Evolutionary conservation across 2,329 filamentous ascomycete species (phyloP).

Genomic region (Aureobasidium leucospermi): DNA sequence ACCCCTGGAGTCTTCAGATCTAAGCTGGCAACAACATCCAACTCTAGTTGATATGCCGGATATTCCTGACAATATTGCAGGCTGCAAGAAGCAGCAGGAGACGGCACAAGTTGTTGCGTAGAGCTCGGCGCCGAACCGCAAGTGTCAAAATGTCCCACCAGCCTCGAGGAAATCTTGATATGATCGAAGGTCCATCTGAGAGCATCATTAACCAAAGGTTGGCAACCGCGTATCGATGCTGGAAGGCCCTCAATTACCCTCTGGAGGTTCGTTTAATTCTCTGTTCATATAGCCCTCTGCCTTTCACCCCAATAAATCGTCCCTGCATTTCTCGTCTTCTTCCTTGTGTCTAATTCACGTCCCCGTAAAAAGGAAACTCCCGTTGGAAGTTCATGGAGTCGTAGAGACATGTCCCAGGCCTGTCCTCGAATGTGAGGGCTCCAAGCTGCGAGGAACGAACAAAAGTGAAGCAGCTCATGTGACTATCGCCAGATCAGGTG

Average conservation of each 20-base stretch:
- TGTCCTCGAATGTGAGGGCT: no score
- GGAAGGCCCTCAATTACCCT: background rate
- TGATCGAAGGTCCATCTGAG: no score
- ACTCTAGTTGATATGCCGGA: background rate
- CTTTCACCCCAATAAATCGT: background rate
- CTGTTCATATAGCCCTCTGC: constrained; percentile 1
- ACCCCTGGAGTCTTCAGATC: constrained; percentile 67
- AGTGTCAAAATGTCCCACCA: no score
- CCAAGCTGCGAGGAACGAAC: no score
- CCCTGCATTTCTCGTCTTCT: background rate
- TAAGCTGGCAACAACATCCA: background rate
- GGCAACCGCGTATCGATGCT: background rate
- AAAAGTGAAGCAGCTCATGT: no score
- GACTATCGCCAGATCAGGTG: no score
- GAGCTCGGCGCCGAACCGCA: no score
- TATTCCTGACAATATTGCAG: background rate
- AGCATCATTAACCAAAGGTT: background rate
- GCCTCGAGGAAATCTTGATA: no score
- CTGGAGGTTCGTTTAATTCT: background rate
- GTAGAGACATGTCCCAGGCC: no score
- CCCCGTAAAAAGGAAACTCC: background rate
- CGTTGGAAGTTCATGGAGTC: no score
- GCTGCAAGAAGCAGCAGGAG: background rate
- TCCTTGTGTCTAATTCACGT: background rate
- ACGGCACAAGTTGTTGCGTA: background rate